phyloP scores from a whole-genome alignment of 257 asterid genomes.

The Primulina tabacum region DNA sequence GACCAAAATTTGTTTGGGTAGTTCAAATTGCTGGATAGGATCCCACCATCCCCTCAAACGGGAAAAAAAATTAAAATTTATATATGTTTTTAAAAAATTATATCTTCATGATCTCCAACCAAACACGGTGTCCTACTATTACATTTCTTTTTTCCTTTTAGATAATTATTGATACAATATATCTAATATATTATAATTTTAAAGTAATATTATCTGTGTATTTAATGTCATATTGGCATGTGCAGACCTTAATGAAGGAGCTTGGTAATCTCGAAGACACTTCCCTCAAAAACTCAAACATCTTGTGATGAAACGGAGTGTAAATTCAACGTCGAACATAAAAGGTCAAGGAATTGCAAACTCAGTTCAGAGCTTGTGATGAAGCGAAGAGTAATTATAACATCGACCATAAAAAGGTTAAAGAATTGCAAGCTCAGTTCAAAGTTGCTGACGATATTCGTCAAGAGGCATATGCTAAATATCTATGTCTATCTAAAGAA shows the following conservation, averaged over 20 bases:
- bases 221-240: slow-evolving; percentile 22
- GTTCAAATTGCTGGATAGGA: background rate
- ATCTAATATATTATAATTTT: too few relatives aligned
- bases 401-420: too few relatives aligned
- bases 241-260: slow-evolving; percentile 75
- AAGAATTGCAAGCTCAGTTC: slow-evolving; percentile 56
- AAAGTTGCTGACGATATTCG: slow-evolving; percentile 83
- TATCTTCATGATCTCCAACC: background rate
- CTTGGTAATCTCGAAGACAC: slow-evolving; percentile 59
- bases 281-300: slow-evolving; percentile 58
- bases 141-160: background rate
- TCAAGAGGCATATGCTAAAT: slow-evolving; percentile 66
- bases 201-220: background rate
- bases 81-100: too few relatives aligned
- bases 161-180: too few relatives aligned
- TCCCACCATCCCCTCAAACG: too few relatives aligned
- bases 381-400: too few relatives aligned
- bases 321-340: slow-evolving; percentile 61
- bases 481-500: slow-evolving; percentile 60
- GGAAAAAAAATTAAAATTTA: too few relatives aligned
- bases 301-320: slow-evolving; percentile 52
- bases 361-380: too few relatives aligned
- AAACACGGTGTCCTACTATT: too few relatives aligned
- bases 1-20: background rate
- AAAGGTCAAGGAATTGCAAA: slow-evolving; percentile 63